A percentile compares a stretch with the other conserved stretches of the same genome.
Evolutionary conservation across 164 flowering plant species (phyloP).

Genomic region (Chimonanthus salicifolius): DNA sequence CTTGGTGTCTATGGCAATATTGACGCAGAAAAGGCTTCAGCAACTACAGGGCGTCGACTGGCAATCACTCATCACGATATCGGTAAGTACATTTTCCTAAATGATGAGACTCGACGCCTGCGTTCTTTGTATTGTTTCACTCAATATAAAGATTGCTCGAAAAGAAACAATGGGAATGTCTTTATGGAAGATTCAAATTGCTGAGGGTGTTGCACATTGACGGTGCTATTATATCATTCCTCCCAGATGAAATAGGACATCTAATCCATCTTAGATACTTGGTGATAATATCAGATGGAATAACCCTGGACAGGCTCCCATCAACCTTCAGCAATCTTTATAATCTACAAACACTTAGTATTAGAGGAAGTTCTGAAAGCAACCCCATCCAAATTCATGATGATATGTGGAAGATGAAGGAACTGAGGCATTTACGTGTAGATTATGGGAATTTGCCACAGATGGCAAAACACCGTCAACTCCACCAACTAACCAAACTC

Average conservation of each 20-base stretch:
- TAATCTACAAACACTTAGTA: not conserved
- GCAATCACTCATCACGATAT: not conserved
- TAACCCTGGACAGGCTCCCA: not conserved
- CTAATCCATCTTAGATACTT: not conserved
- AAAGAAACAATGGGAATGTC: not conserved
- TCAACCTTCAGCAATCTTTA: not conserved
- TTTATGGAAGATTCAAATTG: not conserved
- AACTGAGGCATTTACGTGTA: not conserved
- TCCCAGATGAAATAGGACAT: conserved; percentile 1
- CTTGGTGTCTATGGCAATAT: not conserved
- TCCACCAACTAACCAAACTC: not conserved
- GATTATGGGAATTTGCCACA: too few species aligned
- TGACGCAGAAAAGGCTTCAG: not conserved
- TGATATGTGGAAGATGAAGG: not conserved
- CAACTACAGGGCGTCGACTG: not conserved
- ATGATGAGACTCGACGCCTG: not conserved
- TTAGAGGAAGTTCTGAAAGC: not conserved
- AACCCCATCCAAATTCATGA: too few species aligned
- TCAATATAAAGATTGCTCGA: not conserved
- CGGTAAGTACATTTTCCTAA: not conserved
- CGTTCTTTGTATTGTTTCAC: not conserved
- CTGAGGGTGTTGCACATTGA: not conserved
- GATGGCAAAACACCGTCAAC: not conserved
- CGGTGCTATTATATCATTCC: not conserved
- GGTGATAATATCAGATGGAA: not conserved